Conservation (phyloP, 1,284 basidiomycete genomes). For the Marasmius sp. region DNA sequence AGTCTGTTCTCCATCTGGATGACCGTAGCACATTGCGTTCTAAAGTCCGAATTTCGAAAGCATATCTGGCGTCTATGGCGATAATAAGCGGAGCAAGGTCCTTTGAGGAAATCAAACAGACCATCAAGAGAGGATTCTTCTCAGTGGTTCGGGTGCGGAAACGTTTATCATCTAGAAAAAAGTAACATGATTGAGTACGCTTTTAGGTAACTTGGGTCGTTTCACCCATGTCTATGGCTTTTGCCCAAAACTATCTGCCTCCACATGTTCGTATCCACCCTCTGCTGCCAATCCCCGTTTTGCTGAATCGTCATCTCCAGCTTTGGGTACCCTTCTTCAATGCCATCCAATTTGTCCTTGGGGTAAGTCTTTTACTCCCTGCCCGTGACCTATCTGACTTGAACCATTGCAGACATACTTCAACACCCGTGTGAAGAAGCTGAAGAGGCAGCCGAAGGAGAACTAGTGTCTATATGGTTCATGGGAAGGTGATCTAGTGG, state of each 20-base stretch:
- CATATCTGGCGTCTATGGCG: conserved; percentile 77
- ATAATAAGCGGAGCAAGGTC: conserved; percentile 82
- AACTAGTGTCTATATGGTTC: conserved; percentile 25
- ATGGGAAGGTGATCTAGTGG: neutral
- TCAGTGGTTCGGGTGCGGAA: conserved; percentile 66
- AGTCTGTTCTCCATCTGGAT: conserved; percentile 27
- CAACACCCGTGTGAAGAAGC: conserved; percentile 67
- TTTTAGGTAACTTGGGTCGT: conserved; percentile 69
- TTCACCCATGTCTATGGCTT: conserved; percentile 66
- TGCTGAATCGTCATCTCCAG: conserved; percentile 28
- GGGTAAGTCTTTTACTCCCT: conserved; percentile 41
- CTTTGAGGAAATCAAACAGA: conserved; percentile 62
- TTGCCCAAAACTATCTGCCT: conserved; percentile 77
- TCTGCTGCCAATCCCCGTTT: neutral
- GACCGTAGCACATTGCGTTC: neutral
- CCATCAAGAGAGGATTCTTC: conserved; percentile 76
- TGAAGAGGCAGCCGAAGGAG: conserved; percentile 51
- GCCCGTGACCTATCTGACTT: neutral
- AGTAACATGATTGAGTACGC: neutral
- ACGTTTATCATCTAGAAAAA: neutral
- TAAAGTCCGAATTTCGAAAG: conserved; percentile 26
- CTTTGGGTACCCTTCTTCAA: conserved; percentile 81
- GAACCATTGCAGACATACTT: conserved; percentile 59
- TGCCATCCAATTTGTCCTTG: conserved; percentile 61
- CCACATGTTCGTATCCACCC: conserved; percentile 47